Base-by-base conservation (phyloP, 805 yeast genomes). In the Candida tammaniensis region DNA sequence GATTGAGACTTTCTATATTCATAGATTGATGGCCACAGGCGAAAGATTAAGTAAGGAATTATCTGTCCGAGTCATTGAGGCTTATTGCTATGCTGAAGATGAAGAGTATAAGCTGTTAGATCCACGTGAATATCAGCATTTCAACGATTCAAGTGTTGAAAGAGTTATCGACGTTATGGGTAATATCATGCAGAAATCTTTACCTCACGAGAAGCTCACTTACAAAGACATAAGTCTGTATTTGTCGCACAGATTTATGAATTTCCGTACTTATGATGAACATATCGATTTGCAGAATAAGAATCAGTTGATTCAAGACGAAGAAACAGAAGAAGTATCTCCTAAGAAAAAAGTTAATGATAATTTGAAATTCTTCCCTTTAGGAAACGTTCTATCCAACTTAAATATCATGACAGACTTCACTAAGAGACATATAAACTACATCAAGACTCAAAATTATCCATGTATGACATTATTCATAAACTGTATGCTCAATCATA, bases 401-500 rank as follows among this genome's bases (percentile, higher is more conserved):
- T 26, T 52, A 18, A 38, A 38, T 2, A 48, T 47, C 0, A 39
- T 66, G 15, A 36, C 44, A 19, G 34, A 38, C 1, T 61, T 64
- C 30, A 40, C 59, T 1, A 19, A 22, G 4, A 33, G 39, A 4
- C 65, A 61, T 40, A 31, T 59, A 7, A 27, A 40, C 11, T 59
- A 60, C 37, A 31, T 53, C 11, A 26, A 33, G 6, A 27, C 33
- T 17, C 30, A 44, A 1, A 27, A 46, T 3, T 43, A 36, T 22
- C 39, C 44, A 26, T 51, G 62, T 10, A 40, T 53, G 10, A 49
- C 53, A 7, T 30, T 54, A 13, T 63, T 67, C 35, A 36, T 66
- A 18, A 63, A 64, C 36, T 63, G 71, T 35, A 17, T 64, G 2
- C 43, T 68, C 22, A 55, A 59, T 39, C 70, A 65, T 42, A 40